Base-by-base conservation (phyloP, 139 green algal genomes). In the Chlamydomonas sp. region DNA sequence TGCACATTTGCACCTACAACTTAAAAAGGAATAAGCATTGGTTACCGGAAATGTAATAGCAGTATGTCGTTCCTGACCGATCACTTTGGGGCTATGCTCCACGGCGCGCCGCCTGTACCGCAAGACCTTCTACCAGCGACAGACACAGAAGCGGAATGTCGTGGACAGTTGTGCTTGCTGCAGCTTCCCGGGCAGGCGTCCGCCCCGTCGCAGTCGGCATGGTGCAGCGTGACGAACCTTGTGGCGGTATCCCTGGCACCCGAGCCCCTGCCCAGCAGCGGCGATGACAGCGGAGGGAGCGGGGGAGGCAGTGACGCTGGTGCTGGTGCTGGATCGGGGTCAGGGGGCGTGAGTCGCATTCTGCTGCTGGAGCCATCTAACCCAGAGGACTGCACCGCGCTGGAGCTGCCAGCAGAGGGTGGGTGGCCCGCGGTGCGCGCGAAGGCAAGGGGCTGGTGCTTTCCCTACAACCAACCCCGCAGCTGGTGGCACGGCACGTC, bases 191-290 rank as follows among this genome's bases (percentile, higher is more conserved):
- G 67, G 8, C 12, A 4, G 0, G 61, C 62, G 2, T 73, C 83
- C 5, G 60, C 73, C 12, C 83, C 83, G 4, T 73, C 73, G 5
- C 60, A 72, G 12, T 59, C 74, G 1, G 73, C 84, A 31, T 88
- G 84, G 84, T 88, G 84, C 75, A 66, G 62, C 58, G 75, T 68
- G 8, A 83, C 69, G n/a, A 88, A 88, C 76, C 64, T 88, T 57
- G 4, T 88, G 2, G 84, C 84, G 1, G 75, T 88, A 2, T 75
- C 75, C 20, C 60, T 88, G 12, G 62, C 63, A n/a, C 75, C 84
- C 9, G 74, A 78, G 57, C 64, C 75, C 1, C 63, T 31, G n/a
- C 72, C 60, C 63, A 72, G 75, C 75, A 59, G 31, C 31, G 31
- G 31, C 31, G 31, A 49, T 49, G 31, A 49, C 31, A 49, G 31